These are phyloP conservation scores for Phalaenopsis hybrid DNA, from an alignment of 116 monocot genomes.

Conservation along the genomic window DNA sequence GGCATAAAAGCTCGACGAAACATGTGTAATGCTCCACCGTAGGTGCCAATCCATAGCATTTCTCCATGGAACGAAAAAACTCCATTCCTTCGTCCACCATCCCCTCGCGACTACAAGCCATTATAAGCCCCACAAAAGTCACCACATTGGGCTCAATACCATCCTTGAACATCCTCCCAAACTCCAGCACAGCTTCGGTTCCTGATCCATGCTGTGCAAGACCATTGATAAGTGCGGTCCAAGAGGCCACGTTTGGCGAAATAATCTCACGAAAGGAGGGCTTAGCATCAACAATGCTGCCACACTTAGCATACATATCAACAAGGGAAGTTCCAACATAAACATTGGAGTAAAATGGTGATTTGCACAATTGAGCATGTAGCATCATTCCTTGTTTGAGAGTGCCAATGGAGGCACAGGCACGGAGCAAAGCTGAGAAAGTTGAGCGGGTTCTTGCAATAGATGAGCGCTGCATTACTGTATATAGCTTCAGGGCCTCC, in stretches of 20 bases:
- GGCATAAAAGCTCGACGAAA: slow-evolving; percentile 32
- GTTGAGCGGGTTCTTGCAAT: slow-evolving; percentile 30
- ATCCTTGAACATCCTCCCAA: slow-evolving; percentile 22
- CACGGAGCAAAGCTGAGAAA: slow-evolving; percentile 32
- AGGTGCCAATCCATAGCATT: slow-evolving; percentile 18
- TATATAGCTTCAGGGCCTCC: slow-evolving; percentile 28
- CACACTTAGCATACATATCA: slow-evolving; percentile 41
- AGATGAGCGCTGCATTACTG: slow-evolving; percentile 15
- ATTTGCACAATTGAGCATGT: slow-evolving; percentile 26
- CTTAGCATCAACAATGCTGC: slow-evolving; percentile 21
- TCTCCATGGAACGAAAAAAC: slow-evolving; percentile 26
- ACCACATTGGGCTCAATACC: slow-evolving; percentile 24
- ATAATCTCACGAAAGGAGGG: slow-evolving; percentile 12
- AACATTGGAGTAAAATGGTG: slow-evolving; percentile 27
- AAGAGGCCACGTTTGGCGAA: slow-evolving; percentile 32
- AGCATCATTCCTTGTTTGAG: slow-evolving; percentile 27
- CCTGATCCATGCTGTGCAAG: slow-evolving; percentile 24
- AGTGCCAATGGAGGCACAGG: slow-evolving; percentile 30
- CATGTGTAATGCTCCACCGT: slow-evolving; percentile 33
- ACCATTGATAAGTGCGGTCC: slow-evolving; percentile 34
- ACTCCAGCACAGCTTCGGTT: slow-evolving; percentile 20
- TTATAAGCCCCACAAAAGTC: slow-evolving; percentile 22
- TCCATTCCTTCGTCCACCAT: slow-evolving; percentile 25
- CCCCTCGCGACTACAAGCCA: slow-evolving; percentile 27
- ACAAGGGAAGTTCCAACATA: slow-evolving; percentile 34